Conservation (phyloP, 2,329 filamentous ascomycete genomes). For the Taxawa tesnikishii region DNA sequence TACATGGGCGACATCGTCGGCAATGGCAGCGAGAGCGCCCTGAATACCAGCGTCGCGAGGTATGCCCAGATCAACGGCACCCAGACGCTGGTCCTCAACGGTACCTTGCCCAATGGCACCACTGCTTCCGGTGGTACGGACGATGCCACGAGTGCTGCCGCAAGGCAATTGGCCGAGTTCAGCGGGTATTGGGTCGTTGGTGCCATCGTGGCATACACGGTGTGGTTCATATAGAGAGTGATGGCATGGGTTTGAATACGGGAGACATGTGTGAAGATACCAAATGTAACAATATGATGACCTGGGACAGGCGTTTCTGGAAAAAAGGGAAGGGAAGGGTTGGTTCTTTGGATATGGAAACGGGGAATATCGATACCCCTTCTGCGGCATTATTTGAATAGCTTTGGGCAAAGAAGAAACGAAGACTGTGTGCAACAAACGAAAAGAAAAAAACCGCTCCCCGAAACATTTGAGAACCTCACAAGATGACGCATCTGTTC, state of each 20-base stretch:
- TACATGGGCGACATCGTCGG: conserved; percentile 50
- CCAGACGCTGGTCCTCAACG: conserved; percentile 56
- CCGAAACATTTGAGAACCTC: too few relatives aligned
- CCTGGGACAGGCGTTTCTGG: too few relatives aligned
- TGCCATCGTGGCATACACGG: conserved; percentile 23
- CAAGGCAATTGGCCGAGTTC: conserved; percentile 7
- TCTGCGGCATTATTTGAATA: too few relatives aligned
- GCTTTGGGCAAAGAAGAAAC: too few relatives aligned
- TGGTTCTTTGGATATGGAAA: too few relatives aligned
- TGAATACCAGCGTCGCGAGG: conserved; percentile 51
- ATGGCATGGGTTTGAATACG: background rate
- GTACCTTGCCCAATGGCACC: conserved; percentile 49
- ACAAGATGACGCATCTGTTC: too few relatives aligned
- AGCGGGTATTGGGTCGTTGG: conserved; percentile 27
- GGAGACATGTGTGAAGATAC: too few relatives aligned
- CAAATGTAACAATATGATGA: too few relatives aligned
- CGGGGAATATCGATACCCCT: too few relatives aligned
- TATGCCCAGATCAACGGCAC: conserved; percentile 53
- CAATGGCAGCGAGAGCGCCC: conserved; percentile 46
- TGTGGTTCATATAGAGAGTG: conserved; percentile 17
- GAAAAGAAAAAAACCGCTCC: too few relatives aligned
- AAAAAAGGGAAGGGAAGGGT: too few relatives aligned
- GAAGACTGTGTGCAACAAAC: too few relatives aligned
- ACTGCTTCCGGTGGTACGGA: conserved; percentile 26
- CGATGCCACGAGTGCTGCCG: conserved; percentile 14